Base-by-base conservation (phyloP, 2,329 filamentous ascomycete genomes). In the Ophiostoma fasciatum region DNA sequence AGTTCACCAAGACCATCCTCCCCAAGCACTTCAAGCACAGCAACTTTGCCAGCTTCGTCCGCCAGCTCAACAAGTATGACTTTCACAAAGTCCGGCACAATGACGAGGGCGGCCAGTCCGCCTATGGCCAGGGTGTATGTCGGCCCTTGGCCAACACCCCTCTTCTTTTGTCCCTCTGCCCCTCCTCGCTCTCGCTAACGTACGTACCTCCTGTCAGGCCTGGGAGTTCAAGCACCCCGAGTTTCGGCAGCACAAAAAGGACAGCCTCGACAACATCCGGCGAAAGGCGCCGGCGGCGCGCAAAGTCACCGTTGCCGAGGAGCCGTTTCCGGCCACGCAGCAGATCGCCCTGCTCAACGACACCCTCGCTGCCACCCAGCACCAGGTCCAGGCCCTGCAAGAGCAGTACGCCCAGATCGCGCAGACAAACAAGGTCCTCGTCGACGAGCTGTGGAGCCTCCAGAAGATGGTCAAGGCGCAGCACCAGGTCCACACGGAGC, bases 21-120 rank as follows among this genome's bases (percentile, higher is more conserved):
- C 90, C 90, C 3, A 94, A 96, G 55, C 85, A 96, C 51, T 98
- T 98, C 67, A 98, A 98, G 60, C 90, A 96, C 61, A 93, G 84
- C 69, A 94, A 94, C 57, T 94, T 94, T 62, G 87, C 87, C 22
- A 93, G 84, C 59, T 94, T 94, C 54, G 87, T 94, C 40, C 79
- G 87, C 34, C 87, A 94, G 56, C 64, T 94, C 40, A 94, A 94
- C 64, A 94, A 94, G 56, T 94, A 93, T 57, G 87, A 94, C 54
- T 98, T 98, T 49, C 90, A 98, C 66, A 98, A 98, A 66, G 87
- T 96, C 45, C 74, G 90, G 45, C 82, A 87, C 50, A 92, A 84
- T 46, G 84, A 93, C 52, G 84, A 92, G 51, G 83, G 72, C 49
- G 80, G 79, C 19, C 72, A 82, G 48, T 84, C 82, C 38, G 79